phyloP scores from a whole-genome alignment of 371 early-diverging fungal species.

The Batkoa obscura region DNA sequence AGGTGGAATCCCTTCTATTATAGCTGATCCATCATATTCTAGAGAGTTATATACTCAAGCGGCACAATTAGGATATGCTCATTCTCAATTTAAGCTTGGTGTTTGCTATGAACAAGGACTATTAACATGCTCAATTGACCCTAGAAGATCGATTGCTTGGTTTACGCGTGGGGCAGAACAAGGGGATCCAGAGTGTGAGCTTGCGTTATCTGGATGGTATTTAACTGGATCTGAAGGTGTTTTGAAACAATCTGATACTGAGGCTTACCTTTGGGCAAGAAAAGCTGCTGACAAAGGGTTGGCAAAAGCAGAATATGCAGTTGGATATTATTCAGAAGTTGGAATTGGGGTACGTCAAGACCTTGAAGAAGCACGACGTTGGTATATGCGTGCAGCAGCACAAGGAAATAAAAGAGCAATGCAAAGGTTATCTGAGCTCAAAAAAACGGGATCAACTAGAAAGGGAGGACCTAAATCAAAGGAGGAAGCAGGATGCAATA shows the following conservation, averaged over 20 bases:
- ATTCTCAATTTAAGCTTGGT: conserved; percentile 83
- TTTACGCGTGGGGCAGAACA: conserved; percentile 83
- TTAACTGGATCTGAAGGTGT: conserved; percentile 66
- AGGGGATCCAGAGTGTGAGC: conserved; percentile 58
- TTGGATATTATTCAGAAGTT: conserved; percentile 66
- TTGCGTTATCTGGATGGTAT: conserved; percentile 81
- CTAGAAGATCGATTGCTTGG: conserved; percentile 86
- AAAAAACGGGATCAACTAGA: conserved; percentile 27
- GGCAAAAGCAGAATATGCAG: conserved; percentile 75
- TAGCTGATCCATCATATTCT: conserved; percentile 68
- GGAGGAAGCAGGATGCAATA: conserved; percentile 7
- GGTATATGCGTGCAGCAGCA: conserved; percentile 60
- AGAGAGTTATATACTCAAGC: conserved; percentile 78
- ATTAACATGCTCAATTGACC: conserved; percentile 70
- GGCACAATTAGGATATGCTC: conserved; percentile 83
- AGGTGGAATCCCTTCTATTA: conserved; percentile 48
- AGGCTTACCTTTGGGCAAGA: conserved; percentile 76
- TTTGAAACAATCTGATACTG: conserved; percentile 54
- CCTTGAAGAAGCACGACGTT: conserved; percentile 46
- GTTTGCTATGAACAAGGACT: conserved; percentile 86
- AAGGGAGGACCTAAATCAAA: conserved; percentile 4
- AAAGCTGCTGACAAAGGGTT: conserved; percentile 65
- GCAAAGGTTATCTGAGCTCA: conserved; percentile 49
- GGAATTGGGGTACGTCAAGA: conserved; percentile 51
- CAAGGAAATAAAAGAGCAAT: conserved; percentile 52